phyloP scores from a whole-genome alignment of 192 early-diverging fungal genomes.

The Gaertneriomyces semiglobifer region DNA sequence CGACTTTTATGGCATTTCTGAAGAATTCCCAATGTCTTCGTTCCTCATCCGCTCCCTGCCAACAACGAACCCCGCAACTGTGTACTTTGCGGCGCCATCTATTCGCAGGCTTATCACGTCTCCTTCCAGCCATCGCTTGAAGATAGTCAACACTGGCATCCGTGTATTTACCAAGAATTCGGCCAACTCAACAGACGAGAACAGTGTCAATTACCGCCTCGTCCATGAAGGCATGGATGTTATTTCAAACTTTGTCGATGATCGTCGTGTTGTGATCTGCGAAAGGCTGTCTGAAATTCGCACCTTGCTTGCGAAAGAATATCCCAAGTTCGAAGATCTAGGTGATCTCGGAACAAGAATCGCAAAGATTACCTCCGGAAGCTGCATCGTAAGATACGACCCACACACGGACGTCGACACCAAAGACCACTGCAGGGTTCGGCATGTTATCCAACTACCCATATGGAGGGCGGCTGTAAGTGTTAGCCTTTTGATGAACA shows the following conservation, averaged over 20 bases:
- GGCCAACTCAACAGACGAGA: constrained; percentile 3
- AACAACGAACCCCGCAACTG: constrained; percentile 58
- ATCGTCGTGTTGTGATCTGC: constrained; percentile 17
- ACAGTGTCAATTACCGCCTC: constrained; percentile 37
- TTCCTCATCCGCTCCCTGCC: constrained; percentile 81
- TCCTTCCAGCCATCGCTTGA: constrained; percentile 36
- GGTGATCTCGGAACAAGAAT: constrained; percentile 5
- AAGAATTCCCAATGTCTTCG: constrained; percentile 72
- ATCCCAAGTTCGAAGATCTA: constrained; percentile 39
- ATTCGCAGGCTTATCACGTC: constrained; percentile 71
- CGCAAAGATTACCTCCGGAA: no score
- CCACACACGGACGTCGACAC: no score
- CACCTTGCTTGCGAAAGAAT: constrained; percentile 38
- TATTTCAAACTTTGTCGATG: constrained; percentile 34
- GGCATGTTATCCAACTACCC: constrained; percentile 34
- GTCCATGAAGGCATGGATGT: constrained; percentile 43
- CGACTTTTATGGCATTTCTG: constrained; percentile 70
- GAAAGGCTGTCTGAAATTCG: constrained; percentile 28
- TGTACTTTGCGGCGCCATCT: constrained; percentile 84
- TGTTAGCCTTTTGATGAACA: constrained; percentile 49
- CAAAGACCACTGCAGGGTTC: no score
- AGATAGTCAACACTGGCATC: constrained; percentile 94
- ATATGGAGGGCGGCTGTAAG: constrained; percentile 50
- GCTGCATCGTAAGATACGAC: no score
- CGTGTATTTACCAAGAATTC: constrained; percentile 69